Conservation (phyloP, 106 monocot genomes). For the Dendrobium huoshanense region DNA sequence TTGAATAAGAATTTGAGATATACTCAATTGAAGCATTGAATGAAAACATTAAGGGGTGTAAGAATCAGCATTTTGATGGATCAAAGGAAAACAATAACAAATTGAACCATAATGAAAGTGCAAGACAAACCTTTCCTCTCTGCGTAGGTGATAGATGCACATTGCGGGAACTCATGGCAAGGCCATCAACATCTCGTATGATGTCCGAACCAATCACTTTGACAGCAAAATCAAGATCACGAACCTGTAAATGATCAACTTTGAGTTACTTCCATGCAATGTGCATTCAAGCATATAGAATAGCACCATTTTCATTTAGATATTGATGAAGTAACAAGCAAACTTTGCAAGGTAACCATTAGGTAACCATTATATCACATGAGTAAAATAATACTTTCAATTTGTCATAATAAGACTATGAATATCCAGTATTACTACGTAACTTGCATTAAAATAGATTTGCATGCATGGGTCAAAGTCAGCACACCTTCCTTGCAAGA, state of each 20-base stretch:
- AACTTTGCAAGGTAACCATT: too few species aligned
- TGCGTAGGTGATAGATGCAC: slow-evolving; percentile 64
- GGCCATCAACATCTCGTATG: slow-evolving; percentile 84
- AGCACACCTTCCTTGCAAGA: not conserved
- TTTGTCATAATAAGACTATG: not conserved
- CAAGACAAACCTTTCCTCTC: slow-evolving; percentile 58
- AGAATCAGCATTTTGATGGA: not conserved
- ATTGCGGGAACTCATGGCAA: slow-evolving; percentile 98
- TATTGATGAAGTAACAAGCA: too few species aligned
- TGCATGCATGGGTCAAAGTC: not conserved
- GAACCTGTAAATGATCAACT: slow-evolving; percentile 51
- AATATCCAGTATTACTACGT: not conserved
- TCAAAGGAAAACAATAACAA: not conserved
- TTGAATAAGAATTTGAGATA: not conserved
- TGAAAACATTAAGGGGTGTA: not conserved
- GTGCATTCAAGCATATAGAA: not conserved
- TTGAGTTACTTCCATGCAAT: not conserved
- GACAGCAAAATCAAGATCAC: slow-evolving; percentile 84
- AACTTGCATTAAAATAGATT: not conserved
- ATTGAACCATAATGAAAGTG: not conserved
- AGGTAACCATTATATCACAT: not conserved
- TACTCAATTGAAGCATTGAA: not conserved
- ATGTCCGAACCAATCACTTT: slow-evolving; percentile 76
- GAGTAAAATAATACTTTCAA: not conserved
- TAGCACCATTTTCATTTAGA: not conserved